Evolutionary conservation across 805 yeast species (phyloP), one percentile per base, ranked within the genome.

Genomic region (Saccharomycopsis fibuligera): DNA sequence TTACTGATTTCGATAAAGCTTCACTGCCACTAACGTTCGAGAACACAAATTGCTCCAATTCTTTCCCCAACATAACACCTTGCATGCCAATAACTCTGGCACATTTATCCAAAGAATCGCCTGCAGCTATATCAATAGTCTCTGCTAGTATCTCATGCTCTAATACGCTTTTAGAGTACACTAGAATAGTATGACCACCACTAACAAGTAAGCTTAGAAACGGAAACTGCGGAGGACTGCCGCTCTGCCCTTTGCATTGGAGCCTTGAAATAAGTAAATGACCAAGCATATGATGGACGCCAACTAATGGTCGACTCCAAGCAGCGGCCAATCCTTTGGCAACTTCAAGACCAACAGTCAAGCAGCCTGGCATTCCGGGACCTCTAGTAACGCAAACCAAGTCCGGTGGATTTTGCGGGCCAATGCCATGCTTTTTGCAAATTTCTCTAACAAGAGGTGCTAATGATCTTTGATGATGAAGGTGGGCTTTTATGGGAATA

Each of bases 201-300:
- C 95, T 83, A 16, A 81, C 90, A 27, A 93, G 66, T 23, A 93
- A 67, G 57, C 90, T 85, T 14, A 87, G 57, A 55, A 85, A 87
- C 2, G 95, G 95, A 56, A 69, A 84, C 16, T 60, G 45, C 0
- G 86, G 86, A 0, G 53, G 41, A 1, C 48, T 21, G 0, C 76
- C 79, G 43, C 68, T 68, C 44, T 65, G 58, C n/a, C n/a, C n/a
- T n/a, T n/a, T n/a, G n/a, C n/a, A n/a, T 21, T 61, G 66, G 61
- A 79, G 62, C 45, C 89, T 62, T 1, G 89, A 80, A 0, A 86
- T 71, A 25, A 93, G 63, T 4, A 93, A 67, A 66, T 93, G 99
- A 0, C 96, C 99, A 43, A 91, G 69, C 99, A 93, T 91, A 60
- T 93, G 99, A 62, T 93, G 95, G 0, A 91, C 96, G 0, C 97